Percentiles rank a stretch among this genome's conserved stretches.
Conservation (phyloP, 352 stramenopile species). For the Pythium grandisporangium region DNA sequence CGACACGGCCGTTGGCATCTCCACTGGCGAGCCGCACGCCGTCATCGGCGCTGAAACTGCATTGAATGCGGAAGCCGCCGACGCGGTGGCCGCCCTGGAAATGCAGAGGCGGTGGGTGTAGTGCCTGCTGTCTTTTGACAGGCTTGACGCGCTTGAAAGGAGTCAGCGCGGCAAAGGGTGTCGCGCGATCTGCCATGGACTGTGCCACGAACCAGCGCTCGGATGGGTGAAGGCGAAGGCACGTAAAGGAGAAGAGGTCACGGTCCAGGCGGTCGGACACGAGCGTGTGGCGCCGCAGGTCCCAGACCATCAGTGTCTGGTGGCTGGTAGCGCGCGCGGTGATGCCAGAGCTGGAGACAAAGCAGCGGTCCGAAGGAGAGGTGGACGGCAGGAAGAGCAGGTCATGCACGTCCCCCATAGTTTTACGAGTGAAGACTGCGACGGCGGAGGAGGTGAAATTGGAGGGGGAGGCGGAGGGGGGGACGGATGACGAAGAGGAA, state of each 20-base stretch:
- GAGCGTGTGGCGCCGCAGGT: constrained; percentile 26
- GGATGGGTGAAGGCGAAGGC: constrained; percentile 27
- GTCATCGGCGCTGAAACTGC: constrained; percentile 35
- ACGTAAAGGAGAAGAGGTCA: constrained; percentile 26
- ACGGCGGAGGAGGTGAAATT: background rate
- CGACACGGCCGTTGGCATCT: constrained; percentile 25
- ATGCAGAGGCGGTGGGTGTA: too few species aligned
- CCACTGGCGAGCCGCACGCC: constrained; percentile 27
- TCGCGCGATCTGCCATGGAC: constrained; percentile 24
- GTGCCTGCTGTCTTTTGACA: too few species aligned
- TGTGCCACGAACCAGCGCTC: constrained; percentile 31
- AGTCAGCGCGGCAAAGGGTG: constrained; percentile 20
- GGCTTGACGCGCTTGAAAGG: constrained; percentile 44
- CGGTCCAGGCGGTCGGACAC: constrained; percentile 32
- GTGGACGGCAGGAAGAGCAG: constrained; percentile 24
- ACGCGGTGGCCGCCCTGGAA: constrained; percentile 25
- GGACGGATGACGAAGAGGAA: background rate
- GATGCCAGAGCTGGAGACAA: constrained; percentile 34
- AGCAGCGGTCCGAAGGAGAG: constrained; percentile 4
- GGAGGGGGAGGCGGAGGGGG: background rate
- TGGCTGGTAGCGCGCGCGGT: constrained; percentile 29
- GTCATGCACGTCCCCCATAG: constrained; percentile 35
- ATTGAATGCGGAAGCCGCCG: constrained; percentile 28
- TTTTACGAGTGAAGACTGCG: constrained; percentile 1
- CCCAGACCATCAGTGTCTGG: constrained; percentile 51